These are phyloP conservation scores for Paramecium octaurelia DNA, from an alignment of 73 alveolate species.

Conservation along the genomic window DNA sequence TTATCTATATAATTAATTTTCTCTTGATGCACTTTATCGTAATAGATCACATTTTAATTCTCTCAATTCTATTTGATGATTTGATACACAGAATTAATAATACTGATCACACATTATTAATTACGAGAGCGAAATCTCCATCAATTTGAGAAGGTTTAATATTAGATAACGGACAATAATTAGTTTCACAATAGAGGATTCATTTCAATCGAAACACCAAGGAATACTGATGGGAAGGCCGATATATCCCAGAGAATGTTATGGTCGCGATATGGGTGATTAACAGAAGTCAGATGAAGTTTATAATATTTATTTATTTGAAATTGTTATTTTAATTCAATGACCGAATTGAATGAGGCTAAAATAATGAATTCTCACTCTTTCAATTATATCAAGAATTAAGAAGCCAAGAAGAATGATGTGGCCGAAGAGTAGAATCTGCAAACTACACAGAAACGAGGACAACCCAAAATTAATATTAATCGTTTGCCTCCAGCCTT, in stretches of 20 bases:
- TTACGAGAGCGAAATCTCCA: not conserved
- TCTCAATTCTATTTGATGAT: not conserved
- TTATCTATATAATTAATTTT: not conserved
- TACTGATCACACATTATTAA: not conserved
- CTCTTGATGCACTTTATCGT: not conserved
- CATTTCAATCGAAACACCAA: not conserved
- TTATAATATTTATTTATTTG: not conserved
- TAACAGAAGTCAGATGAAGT: not conserved
- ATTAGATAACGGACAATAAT: not conserved
- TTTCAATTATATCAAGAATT: not conserved
- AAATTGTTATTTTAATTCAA: not conserved
- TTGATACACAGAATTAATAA: not conserved
- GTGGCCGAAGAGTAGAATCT: not conserved
- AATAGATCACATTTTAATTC: not conserved
- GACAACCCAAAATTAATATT: not conserved
- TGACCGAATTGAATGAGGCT: not conserved
- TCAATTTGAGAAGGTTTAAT: not conserved
- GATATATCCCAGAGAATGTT: not conserved
- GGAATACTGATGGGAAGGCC: not conserved
- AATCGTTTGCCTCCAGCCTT: constrained; percentile 30
- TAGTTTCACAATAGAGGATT: not conserved
- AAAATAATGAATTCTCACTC: constrained; percentile 11
- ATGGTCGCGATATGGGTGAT: not conserved
- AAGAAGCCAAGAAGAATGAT: not conserved
- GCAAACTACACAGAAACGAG: not conserved